These are phyloP conservation scores for Thielaviopsis populi DNA, from an alignment of 2,329 filamentous ascomycete species.

Conservation along the genomic window DNA sequence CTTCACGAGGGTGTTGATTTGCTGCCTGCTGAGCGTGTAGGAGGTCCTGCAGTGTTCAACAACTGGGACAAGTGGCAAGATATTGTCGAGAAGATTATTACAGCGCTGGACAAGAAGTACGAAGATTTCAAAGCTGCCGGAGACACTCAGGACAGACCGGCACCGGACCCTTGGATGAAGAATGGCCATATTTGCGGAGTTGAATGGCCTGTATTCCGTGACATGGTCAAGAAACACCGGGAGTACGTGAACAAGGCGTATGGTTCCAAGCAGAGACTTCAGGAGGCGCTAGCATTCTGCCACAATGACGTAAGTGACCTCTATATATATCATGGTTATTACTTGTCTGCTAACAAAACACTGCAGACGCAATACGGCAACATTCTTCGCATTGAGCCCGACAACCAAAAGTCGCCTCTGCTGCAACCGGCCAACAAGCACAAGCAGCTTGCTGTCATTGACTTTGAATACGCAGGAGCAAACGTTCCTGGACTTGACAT, in stretches of 20 bases:
- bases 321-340: background rate
- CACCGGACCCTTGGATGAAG: conserved; percentile 44
- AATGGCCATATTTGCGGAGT: conserved; percentile 66
- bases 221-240: conserved; percentile 62
- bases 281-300: conserved; percentile 73
- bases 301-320: conserved; percentile 70
- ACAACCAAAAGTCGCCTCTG: conserved; percentile 67
- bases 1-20: conserved; percentile 88
- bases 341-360: background rate
- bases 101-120: conserved; percentile 44
- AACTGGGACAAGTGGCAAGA: conserved; percentile 92
- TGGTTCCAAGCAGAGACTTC: conserved; percentile 50
- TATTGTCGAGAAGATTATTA: conserved; percentile 45
- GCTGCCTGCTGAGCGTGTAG: conserved; percentile 58
- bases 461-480: conserved; percentile 92
- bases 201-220: conserved; percentile 65
- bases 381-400: conserved; percentile 58
- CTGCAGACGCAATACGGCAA: conserved; percentile 98
- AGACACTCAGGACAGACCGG: conserved; percentile 18
- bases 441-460: conserved; percentile 91
- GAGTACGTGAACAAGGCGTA: conserved; percentile 57
- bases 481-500: conserved; percentile 82
- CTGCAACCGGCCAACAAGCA: conserved; percentile 83
- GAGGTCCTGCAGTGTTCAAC: conserved; percentile 69
- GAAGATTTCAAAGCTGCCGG: conserved; percentile 26